Percentiles rank a stretch among this genome's conserved stretches.
Conservation (phyloP, 306 rosid genomes). For the Dryas drummondii region DNA sequence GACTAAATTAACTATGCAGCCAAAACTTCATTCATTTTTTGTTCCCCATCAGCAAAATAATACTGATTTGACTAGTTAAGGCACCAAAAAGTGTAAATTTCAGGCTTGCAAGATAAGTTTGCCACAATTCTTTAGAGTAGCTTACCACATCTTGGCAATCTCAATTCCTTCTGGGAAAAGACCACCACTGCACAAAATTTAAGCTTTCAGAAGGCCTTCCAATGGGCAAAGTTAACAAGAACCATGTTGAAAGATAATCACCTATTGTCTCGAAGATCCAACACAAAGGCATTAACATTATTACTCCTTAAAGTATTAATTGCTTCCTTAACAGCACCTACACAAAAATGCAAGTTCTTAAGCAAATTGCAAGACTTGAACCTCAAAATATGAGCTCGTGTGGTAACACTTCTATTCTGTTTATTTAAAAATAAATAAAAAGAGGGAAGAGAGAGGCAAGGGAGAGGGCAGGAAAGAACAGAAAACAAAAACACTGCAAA, state of each 20-base stretch:
- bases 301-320: conserved; percentile 65
- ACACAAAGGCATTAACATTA: conserved; percentile 82
- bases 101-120: conserved; percentile 14
- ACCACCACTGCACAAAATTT: conserved; percentile 86
- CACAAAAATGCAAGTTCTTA: conserved; percentile 32
- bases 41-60: background rate
- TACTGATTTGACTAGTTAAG: background rate
- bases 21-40: background rate
- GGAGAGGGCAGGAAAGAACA: background rate
- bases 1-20: background rate
- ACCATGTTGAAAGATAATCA: conserved; percentile 35
- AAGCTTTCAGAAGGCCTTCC: conserved; percentile 45
- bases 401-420: background rate
- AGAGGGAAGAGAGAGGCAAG: background rate
- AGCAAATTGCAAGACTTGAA: conserved; percentile 17
- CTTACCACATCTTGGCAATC: conserved; percentile 97
- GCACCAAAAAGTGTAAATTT: background rate
- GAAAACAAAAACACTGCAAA: background rate
- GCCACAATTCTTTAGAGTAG: conserved; percentile 23
- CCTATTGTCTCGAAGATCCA: conserved; percentile 99
- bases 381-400: background rate
- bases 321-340: conserved; percentile 95
- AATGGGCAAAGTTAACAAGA: conserved; percentile 30
- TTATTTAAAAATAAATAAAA: too few relatives aligned
- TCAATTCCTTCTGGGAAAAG: conserved; percentile 98